Percentiles rank a stretch among this genome's conserved stretches.
phyloP scores from a whole-genome alignment of 2,329 filamentous ascomycete genomes.

The Tricladium varicosporioides region DNA sequence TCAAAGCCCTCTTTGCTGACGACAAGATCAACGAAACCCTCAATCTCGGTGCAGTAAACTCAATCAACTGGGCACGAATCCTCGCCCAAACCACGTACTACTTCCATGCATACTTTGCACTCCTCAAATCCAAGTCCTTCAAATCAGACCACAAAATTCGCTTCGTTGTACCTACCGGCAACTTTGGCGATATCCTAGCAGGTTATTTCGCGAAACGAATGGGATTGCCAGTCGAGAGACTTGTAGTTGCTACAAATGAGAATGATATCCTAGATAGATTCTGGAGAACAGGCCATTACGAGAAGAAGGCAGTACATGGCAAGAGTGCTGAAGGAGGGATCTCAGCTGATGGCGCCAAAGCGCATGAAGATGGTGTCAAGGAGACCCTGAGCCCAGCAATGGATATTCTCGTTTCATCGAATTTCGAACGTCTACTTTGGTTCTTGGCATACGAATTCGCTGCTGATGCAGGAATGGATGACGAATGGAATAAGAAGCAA shows the following conservation, averaged over 20 bases:
- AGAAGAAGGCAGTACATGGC: conserved; percentile 71
- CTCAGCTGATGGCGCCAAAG: conserved; percentile 55
- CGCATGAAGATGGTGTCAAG: conserved; percentile 71
- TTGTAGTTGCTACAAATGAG: conserved; percentile 92
- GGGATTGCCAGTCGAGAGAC: conserved; percentile 83
- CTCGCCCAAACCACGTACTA: conserved; percentile 97
- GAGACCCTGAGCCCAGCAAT: conserved; percentile 94
- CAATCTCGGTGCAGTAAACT: conserved; percentile 90
- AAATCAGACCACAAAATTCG: conserved; percentile 68
- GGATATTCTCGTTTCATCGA: conserved; percentile 95
- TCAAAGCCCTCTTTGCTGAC: conserved; percentile 90
- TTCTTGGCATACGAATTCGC: conserved; percentile 79
- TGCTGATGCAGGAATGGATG: conserved; percentile 56
- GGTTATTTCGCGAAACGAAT: conserved; percentile 91
- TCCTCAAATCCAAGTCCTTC: conserved; percentile 61
- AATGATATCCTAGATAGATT: conserved; percentile 97
- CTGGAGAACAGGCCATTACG: conserved; percentile 86
- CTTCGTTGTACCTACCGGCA: conserved; percentile 90
- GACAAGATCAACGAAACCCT: conserved; percentile 76
- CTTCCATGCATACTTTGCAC: conserved; percentile 88
- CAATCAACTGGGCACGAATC: conserved; percentile 94
- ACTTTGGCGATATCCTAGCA: conserved; percentile 93
- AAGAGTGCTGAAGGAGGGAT: conserved; percentile 54
- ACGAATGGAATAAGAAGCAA: conserved; percentile 64
- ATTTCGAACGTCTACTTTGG: conserved; percentile 96